Conservation (phyloP, 176 grass and related monocot genomes). For the Elymus sibiricus region DNA sequence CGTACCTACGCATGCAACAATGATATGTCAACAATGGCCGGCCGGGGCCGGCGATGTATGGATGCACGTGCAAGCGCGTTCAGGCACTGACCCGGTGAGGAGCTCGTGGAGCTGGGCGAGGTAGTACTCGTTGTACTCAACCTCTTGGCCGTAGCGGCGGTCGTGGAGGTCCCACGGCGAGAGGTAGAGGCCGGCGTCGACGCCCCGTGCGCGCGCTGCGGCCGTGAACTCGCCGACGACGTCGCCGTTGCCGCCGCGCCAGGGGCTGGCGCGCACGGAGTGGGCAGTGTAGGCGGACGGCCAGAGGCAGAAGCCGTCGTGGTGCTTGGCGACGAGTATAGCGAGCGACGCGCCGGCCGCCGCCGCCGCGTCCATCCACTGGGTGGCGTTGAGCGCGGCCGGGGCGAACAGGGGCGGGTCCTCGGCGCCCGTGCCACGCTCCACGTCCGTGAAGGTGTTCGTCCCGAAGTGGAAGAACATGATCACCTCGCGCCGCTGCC, state of each 20-base stretch:
- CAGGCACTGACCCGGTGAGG: slow-evolving; percentile 59
- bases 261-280: slow-evolving; percentile 65
- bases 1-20: slow-evolving; percentile 39
- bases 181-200: slow-evolving; percentile 79
- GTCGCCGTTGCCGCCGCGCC: slow-evolving; percentile 62
- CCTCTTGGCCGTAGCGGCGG: slow-evolving; percentile 59
- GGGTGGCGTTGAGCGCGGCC: slow-evolving; percentile 40
- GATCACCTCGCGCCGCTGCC: slow-evolving; percentile 89
- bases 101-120: slow-evolving; percentile 78
- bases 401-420: slow-evolving; percentile 51
- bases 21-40: background rate
- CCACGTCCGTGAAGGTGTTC: slow-evolving; percentile 96
- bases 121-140: slow-evolving; percentile 91
- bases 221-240: slow-evolving; percentile 55
- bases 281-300: slow-evolving; percentile 73
- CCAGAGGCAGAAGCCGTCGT: slow-evolving; percentile 98
- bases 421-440: slow-evolving; percentile 77
- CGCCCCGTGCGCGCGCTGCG: slow-evolving; percentile 24
- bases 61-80: background rate
- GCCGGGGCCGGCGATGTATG: background rate
- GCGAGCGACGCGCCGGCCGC: slow-evolving; percentile 57
- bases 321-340: slow-evolving; percentile 93
- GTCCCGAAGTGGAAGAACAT: slow-evolving; percentile 99
- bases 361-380: slow-evolving; percentile 74
- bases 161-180: slow-evolving; percentile 97